Evolutionary conservation across 73 alveolate species (phyloP), one percentile per base, ranked within the genome.

Genomic region (Breviolum minutum): DNA sequence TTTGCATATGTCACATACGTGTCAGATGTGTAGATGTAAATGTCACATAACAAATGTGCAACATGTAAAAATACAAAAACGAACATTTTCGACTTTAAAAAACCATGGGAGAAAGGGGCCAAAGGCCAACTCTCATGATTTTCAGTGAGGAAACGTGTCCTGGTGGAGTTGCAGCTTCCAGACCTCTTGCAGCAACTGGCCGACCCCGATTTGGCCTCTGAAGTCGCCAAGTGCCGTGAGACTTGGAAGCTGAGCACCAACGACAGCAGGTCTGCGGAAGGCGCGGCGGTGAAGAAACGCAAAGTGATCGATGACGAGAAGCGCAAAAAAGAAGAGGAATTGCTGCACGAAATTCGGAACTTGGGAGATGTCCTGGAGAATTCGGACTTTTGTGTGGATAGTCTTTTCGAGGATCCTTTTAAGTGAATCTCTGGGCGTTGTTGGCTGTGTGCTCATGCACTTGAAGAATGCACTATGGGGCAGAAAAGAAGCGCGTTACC

Each of bases 321-420:
- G 66, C 63, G 66, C 13, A 79, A 32, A 32, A 8, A 13, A 0
- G 87, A 79, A 32, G 87, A 79, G 66, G 30, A 26, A 32, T 14
- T 79, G 87, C 66, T 79, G 63, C 87, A 82, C 8, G 74, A 82
- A 73, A 82, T 82, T 60, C 69, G 73, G 24, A 61, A 61, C 4
- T 19, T 82, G 71, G 91, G 91, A 17, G 74, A 61, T 24, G 24
- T 82, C 30, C 63, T 82, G 74, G 91, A 82, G 91, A 61, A 82
- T 48, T 61, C 91, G 74, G 73, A 82, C 60, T 48, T 48, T 24
- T 82, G 91, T 82, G 91, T 82, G 91, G 91, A 82, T 54, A 61
- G 73, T 61, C 91, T 82, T 24, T 82, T 82, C 91, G 61, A 3
- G 1, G 91, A 82, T 61, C 91, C 91, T 20, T 82, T 82, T 61